phyloP scores from a whole-genome alignment of 2,329 filamentous ascomycete genomes.

The Pyricularia pennisetigena region DNA sequence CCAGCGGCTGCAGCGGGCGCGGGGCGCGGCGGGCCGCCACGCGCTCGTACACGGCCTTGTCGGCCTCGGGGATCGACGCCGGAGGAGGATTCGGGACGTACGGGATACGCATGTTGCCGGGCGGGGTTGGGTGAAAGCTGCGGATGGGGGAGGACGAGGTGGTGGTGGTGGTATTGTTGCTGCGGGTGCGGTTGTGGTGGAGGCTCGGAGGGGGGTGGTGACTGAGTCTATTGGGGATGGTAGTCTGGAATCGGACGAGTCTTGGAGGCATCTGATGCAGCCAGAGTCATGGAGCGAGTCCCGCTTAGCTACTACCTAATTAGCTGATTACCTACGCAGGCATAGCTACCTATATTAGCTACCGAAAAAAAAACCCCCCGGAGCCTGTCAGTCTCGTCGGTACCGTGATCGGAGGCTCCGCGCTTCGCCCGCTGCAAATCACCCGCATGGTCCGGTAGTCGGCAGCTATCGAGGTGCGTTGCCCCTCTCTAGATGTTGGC shows the following conservation, averaged over 20 bases:
- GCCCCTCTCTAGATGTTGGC: neutral
- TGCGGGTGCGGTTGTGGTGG: neutral
- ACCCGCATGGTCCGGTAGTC: neutral
- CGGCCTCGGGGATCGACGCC: slow-evolving; percentile 29
- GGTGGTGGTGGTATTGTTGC: neutral
- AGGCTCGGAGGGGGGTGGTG: neutral
- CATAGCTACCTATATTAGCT: neutral
- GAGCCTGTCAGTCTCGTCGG: neutral
- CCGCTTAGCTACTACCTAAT: neutral
- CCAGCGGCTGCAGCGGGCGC: slow-evolving; percentile 63
- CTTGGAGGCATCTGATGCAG: neutral
- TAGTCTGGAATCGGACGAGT: neutral
- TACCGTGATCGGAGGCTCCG: neutral
- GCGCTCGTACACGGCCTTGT: slow-evolving; percentile 50
- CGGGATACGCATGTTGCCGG: slow-evolving; percentile 51
- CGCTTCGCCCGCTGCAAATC: neutral
- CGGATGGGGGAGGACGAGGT: slow-evolving; percentile 20
- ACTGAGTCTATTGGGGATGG: neutral
- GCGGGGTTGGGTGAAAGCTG: slow-evolving; percentile 7
- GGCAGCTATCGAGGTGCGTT: neutral
- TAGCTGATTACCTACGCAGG: neutral
- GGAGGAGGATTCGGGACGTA: slow-evolving; percentile 46
- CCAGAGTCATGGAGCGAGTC: neutral
- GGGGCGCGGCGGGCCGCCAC: slow-evolving; percentile 57
- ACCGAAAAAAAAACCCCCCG: neutral